Conservation (phyloP, 2,329 filamentous ascomycete genomes). For the Colletotrichum brevisporum region DNA sequence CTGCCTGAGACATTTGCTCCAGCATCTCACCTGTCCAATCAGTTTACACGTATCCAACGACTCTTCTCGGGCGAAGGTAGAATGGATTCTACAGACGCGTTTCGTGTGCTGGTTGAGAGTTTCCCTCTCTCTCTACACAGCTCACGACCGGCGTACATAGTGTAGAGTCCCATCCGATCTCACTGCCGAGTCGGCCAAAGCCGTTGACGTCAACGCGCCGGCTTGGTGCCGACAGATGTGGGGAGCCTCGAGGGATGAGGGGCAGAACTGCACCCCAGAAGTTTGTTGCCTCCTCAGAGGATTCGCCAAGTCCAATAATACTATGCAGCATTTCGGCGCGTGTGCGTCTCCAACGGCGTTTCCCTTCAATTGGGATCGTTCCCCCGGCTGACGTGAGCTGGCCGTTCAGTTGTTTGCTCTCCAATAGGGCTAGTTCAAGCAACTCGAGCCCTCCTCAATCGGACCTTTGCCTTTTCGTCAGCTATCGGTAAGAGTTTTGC, state of each 20-base stretch:
- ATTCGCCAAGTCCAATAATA: background rate
- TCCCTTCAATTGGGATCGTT: conserved; percentile 7
- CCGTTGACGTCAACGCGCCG: conserved; percentile 17
- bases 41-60: too few relatives aligned
- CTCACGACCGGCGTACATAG: too few relatives aligned
- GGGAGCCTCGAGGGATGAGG: conserved; percentile 7
- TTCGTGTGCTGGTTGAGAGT: too few relatives aligned
- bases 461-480: conserved; percentile 21
- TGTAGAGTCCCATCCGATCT: background rate
- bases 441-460: conserved; percentile 4
- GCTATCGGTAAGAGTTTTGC: conserved; percentile 21
- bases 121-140: too few relatives aligned
- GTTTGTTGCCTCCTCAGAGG: conserved; percentile 1
- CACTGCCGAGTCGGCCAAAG: conserved; percentile 12
- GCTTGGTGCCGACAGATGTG: conserved; percentile 1
- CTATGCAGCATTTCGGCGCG: background rate
- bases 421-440: background rate
- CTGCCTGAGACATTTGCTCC: too few relatives aligned
- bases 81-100: too few relatives aligned
- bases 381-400: conserved; percentile 28
- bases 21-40: too few relatives aligned
- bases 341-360: background rate
- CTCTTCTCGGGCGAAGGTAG: too few relatives aligned
- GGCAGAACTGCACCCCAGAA: conserved; percentile 27
- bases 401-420: background rate